Percentiles rank a stretch among this genome's conserved stretches.
Conservation (phyloP, 306 rosid genomes). For the Prinsepia uniflora region DNA sequence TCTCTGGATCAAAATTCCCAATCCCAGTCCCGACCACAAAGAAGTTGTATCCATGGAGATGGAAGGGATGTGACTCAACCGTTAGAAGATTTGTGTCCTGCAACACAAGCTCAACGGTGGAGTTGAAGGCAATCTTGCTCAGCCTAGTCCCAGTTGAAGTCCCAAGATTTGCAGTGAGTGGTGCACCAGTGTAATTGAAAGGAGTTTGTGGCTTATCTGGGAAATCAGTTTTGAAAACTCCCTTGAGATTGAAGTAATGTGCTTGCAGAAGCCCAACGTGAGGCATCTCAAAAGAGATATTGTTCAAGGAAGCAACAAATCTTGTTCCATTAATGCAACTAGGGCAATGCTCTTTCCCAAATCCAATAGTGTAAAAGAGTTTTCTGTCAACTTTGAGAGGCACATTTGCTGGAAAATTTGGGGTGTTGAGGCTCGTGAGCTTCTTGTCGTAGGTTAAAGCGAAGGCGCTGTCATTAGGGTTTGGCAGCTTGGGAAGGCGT, state of each 20-base stretch:
- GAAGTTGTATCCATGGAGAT: conserved; percentile 67
- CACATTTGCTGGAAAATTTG: conserved; percentile 64
- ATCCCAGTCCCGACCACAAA: conserved; percentile 66
- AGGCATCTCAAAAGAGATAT: conserved; percentile 76
- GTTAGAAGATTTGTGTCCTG: conserved; percentile 68
- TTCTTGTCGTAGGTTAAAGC: conserved; percentile 52
- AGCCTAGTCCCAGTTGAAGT: conserved; percentile 57
- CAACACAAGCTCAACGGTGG: conserved; percentile 63
- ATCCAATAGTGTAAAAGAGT: conserved; percentile 65
- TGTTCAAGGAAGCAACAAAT: conserved; percentile 75
- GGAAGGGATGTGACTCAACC: conserved; percentile 78
- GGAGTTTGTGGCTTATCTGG: conserved; percentile 56
- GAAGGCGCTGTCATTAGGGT: conserved; percentile 55
- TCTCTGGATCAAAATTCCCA: conserved; percentile 69
- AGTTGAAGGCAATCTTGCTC: conserved; percentile 60
- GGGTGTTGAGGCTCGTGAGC: conserved; percentile 54
- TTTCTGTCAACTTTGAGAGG: conserved; percentile 70
- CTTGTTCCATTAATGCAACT: conserved; percentile 68
- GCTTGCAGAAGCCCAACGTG: conserved; percentile 74
- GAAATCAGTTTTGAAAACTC: conserved; percentile 69
- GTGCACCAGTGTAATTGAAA: conserved; percentile 74
- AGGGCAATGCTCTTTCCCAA: conserved; percentile 60
- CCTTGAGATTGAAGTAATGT: conserved; percentile 60
- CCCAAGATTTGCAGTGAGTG: conserved; percentile 52
- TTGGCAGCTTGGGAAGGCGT: conserved; percentile 54